A percentile compares a stretch with the other conserved stretches of the same genome.
These are phyloP conservation scores for Cubamyces lactineus DNA, from an alignment of 768 basidiomycete species.

Conservation along the genomic window DNA sequence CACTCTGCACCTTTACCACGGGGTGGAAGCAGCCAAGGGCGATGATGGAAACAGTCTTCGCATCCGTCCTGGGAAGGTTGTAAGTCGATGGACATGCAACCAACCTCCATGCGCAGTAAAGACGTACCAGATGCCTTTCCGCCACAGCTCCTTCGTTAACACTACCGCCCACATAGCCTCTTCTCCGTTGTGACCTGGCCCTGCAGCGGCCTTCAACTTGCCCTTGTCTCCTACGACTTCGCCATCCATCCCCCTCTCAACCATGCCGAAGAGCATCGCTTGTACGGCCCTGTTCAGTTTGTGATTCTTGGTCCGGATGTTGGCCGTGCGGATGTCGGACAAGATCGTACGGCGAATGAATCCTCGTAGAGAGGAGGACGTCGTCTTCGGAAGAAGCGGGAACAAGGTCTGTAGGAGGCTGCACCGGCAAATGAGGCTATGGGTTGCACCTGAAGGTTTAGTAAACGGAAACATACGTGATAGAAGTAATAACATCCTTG, in stretches of 20 bases:
- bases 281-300: constrained; percentile 96
- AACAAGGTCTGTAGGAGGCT: constrained; percentile 93
- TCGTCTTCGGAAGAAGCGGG: constrained; percentile 92
- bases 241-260: constrained; percentile 87
- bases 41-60: constrained; percentile 91
- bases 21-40: constrained; percentile 94
- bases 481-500: constrained; percentile 88
- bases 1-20: constrained; percentile 89
- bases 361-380: constrained; percentile 78
- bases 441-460: too few species aligned
- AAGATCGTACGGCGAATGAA: constrained; percentile 94
- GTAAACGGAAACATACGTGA: constrained; percentile 68
- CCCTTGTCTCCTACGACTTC: constrained; percentile 86
- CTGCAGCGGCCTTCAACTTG: constrained; percentile 53
- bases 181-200: constrained; percentile 54
- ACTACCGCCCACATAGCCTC: constrained; percentile 99
- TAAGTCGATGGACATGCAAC: neutral
- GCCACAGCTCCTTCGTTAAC: constrained; percentile 92
- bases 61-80: constrained; percentile 65
- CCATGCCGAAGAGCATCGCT: constrained; percentile 94
- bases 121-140: constrained; percentile 82
- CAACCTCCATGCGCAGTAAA: neutral
- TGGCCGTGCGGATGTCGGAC: constrained; percentile 90
- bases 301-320: constrained; percentile 86
- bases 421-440: constrained; percentile 6